Evolutionary conservation across 169 alveolate genomes (phyloP).

Genomic region (Miamiensis avidus): DNA sequence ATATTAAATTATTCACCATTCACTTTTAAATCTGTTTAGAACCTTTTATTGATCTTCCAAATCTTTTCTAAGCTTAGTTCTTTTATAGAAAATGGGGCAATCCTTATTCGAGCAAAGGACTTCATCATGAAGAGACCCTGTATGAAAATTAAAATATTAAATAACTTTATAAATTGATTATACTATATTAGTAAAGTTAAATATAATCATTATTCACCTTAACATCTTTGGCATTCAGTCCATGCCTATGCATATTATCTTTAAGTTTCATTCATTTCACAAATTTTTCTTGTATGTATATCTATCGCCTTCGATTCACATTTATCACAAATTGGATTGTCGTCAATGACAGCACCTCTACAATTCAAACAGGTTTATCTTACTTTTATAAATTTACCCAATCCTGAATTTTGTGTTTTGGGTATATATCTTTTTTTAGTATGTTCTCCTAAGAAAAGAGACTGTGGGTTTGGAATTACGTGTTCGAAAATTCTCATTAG

Average conservation of each 20-base stretch:
- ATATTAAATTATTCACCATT: too few relatives aligned
- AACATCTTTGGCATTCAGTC: constrained; percentile 99
- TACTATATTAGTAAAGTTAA: neutral
- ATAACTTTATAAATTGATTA: too few relatives aligned
- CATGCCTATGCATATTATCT: constrained; percentile 92
- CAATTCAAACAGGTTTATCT: constrained; percentile 94
- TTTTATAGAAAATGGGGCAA: constrained; percentile 97
- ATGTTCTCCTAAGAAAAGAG: constrained; percentile 91
- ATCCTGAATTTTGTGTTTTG: constrained; percentile 60
- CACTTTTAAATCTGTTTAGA: constrained; percentile 23
- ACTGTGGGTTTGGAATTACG: constrained; percentile 91
- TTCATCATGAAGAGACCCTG: constrained; percentile 89
- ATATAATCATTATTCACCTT: constrained; percentile 69
- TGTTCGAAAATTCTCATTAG: constrained; percentile 93
- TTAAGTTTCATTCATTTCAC: constrained; percentile 88
- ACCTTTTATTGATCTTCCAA: constrained; percentile 74
- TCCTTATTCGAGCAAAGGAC: constrained; percentile 97
- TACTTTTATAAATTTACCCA: constrained; percentile 91
- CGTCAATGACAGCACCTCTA: constrained; percentile 84
- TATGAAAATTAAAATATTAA: too few relatives aligned
- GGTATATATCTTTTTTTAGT: constrained; percentile 82
- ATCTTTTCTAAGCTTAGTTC: constrained; percentile 94
- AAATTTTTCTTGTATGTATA: constrained; percentile 79
- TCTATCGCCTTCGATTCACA: constrained; percentile 65
- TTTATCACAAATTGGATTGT: constrained; percentile 68